These are phyloP conservation scores for Phaeodactylum tricornutum DNA, from an alignment of 108 stramenopile genomes.

Conservation along the genomic window DNA sequence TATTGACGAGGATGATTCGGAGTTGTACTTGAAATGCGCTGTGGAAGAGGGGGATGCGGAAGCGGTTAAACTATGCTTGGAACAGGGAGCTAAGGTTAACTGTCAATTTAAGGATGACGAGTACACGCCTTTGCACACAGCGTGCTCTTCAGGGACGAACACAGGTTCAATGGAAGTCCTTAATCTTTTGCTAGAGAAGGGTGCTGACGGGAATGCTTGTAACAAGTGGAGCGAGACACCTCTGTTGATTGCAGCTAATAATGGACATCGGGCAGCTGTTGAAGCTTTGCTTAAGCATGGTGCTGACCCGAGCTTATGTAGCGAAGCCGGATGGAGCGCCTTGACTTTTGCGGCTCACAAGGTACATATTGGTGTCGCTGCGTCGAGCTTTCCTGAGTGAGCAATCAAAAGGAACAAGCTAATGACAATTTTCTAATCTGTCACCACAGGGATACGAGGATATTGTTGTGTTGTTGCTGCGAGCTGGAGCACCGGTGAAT, in stretches of 20 bases:
- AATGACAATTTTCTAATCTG: too few relatives aligned
- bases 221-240: constrained; percentile 89
- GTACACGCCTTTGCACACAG: constrained; percentile 84
- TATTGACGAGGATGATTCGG: constrained; percentile 80
- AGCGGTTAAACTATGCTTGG: constrained; percentile 64
- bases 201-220: constrained; percentile 84
- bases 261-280: constrained; percentile 82
- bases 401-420: too few relatives aligned
- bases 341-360: constrained; percentile 90
- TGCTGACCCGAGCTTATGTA: constrained; percentile 73
- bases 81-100: constrained; percentile 74
- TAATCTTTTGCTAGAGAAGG: constrained; percentile 58
- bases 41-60: constrained; percentile 86
- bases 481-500: constrained; percentile 73
- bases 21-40: constrained; percentile 83
- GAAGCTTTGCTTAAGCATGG: constrained; percentile 63
- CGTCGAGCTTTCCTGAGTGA: background rate
- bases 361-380: constrained; percentile 30
- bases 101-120: constrained; percentile 90
- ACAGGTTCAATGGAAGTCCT: constrained; percentile 55
- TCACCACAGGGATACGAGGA: constrained; percentile 85
- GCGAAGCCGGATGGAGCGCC: constrained; percentile 85
- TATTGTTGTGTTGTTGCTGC: constrained; percentile 61
- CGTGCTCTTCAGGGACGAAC: constrained; percentile 57
- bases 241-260: constrained; percentile 78